Conservation (phyloP, 352 stramenopile genomes). For the Thraustochytrium sp. region DNA sequence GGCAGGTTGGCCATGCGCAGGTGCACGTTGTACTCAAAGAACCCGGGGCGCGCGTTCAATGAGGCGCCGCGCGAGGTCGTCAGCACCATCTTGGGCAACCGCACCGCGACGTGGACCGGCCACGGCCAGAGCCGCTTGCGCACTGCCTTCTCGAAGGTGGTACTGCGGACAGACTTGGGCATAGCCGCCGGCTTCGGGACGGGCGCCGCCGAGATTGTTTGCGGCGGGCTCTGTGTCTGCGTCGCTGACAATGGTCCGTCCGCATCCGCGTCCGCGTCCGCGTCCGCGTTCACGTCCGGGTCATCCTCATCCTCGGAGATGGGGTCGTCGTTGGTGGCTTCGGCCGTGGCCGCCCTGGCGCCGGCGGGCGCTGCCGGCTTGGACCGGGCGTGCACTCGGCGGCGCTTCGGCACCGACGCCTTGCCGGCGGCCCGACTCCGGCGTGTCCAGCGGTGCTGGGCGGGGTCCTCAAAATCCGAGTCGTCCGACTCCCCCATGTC, state of each 20-base stretch:
- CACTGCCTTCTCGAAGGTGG: neutral
- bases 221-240: neutral
- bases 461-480: conserved; percentile 13
- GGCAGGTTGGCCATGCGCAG: too few relatives aligned
- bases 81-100: neutral
- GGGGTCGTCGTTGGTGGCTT: too few relatives aligned
- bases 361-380: too few relatives aligned
- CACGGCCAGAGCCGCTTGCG: neutral
- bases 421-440: too few relatives aligned
- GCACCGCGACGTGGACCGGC: neutral
- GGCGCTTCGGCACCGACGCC: neutral
- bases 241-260: neutral
- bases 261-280: too few relatives aligned
- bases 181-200: too few relatives aligned
- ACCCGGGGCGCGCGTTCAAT: neutral
- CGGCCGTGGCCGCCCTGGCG: too few relatives aligned
- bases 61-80: neutral
- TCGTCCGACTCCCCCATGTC: too few relatives aligned
- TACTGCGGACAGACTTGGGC: too few relatives aligned
- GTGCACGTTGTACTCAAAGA: neutral
- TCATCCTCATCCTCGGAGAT: neutral
- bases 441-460: too few relatives aligned
- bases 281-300: too few relatives aligned
- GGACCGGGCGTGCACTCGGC: neutral
- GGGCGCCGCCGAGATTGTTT: neutral